These are phyloP conservation scores for Microstegium vimineum DNA, from an alignment of 176 grass and related monocot species.

Conservation along the genomic window DNA sequence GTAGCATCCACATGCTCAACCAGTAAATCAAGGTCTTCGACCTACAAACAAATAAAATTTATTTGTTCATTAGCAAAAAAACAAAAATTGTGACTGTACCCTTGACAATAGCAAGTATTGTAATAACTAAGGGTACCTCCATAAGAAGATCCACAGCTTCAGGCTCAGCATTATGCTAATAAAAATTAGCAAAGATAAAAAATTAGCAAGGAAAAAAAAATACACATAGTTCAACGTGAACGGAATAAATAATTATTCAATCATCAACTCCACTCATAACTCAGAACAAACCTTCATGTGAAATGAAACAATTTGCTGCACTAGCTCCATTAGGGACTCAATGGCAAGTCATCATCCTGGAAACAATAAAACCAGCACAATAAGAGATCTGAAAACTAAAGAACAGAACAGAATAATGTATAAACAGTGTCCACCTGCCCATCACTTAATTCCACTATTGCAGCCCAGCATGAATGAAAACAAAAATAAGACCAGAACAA, in stretches of 20 bases:
- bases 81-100: neutral
- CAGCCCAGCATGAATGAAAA: neutral
- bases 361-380: slow-evolving; percentile 19
- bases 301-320: slow-evolving; percentile 98
- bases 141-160: slow-evolving; percentile 99
- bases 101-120: neutral
- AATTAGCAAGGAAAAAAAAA: neutral
- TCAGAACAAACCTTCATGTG: slow-evolving; percentile 86
- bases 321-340: slow-evolving; percentile 90
- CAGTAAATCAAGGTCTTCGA: slow-evolving; percentile 96
- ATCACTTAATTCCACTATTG: neutral
- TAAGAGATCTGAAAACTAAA: neutral
- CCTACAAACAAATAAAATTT: slow-evolving; percentile 40
- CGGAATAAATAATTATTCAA: neutral
- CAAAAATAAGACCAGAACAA: slow-evolving; percentile 12
- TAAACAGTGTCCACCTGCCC: neutral
- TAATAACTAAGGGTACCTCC: slow-evolving; percentile 53
- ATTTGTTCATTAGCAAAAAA: neutral
- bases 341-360: slow-evolving; percentile 85
- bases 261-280: neutral
- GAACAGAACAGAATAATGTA: neutral
- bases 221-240: neutral
- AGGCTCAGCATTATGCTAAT: slow-evolving; percentile 92
- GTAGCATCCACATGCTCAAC: slow-evolving; percentile 88
- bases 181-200: slow-evolving; percentile 2